These are phyloP conservation scores for Mortierella alpina DNA, from an alignment of 192 early-diverging fungal species.

Conservation along the genomic window DNA sequence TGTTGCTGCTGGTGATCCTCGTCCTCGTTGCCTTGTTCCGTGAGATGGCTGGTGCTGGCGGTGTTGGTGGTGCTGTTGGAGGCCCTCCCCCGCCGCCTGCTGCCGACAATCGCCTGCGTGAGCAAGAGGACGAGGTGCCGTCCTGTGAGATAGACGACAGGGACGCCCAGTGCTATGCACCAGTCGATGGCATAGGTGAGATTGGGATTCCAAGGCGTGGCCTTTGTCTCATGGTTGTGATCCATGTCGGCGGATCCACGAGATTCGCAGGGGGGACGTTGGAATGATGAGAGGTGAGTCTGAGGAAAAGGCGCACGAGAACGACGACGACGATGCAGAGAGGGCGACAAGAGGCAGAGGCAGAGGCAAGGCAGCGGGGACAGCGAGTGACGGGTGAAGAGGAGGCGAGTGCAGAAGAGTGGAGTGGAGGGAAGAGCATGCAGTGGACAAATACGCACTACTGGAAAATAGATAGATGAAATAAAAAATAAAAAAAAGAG, in stretches of 20 bases:
- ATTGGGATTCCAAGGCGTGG: conserved; percentile 44
- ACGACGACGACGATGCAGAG: too few relatives aligned
- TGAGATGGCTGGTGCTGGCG: not conserved
- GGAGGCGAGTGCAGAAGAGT: not conserved
- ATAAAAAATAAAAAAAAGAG: too few relatives aligned
- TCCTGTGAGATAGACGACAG: conserved; percentile 19
- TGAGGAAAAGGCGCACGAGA: not conserved
- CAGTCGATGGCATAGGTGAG: conserved; percentile 38
- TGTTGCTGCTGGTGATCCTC: not conserved
- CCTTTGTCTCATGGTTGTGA: conserved; percentile 8
- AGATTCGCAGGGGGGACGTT: not conserved
- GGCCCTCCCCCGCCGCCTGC: not conserved
- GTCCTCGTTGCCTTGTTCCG: not conserved
- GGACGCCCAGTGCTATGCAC: conserved; percentile 23
- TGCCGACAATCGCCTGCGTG: not conserved
- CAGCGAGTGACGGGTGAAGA: not conserved
- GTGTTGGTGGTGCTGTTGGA: not conserved
- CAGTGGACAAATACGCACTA: too few relatives aligned
- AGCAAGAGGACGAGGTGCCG: conserved; percentile 3
- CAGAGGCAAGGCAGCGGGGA: too few relatives aligned
- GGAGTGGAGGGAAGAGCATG: too few relatives aligned
- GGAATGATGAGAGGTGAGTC: not conserved
- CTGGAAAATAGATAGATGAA: too few relatives aligned
- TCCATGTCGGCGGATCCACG: not conserved
- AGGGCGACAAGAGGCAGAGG: too few relatives aligned